phyloP scores from a whole-genome alignment of 306 rosid species.

The Citrullus amarus region DNA sequence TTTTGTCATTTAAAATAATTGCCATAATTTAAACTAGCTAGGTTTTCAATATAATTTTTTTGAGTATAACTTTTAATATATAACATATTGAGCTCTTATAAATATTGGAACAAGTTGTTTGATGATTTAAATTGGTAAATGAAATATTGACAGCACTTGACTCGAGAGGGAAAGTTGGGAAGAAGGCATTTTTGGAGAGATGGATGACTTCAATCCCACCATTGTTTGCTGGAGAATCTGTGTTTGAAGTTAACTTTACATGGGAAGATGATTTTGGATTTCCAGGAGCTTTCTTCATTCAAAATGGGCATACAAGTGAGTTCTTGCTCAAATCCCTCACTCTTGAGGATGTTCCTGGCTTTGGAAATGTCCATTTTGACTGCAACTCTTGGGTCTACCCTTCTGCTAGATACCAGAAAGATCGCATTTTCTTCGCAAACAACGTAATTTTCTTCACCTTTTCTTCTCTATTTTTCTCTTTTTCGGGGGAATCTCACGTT shows the following conservation, averaged over 20 bases:
- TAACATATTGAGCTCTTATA: too few relatives aligned
- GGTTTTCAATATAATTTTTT: too few relatives aligned
- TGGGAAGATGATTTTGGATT: conserved; percentile 48
- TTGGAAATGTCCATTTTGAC: conserved; percentile 43
- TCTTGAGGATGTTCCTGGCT: conserved; percentile 56
- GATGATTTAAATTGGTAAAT: neutral
- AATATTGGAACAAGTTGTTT: neutral
- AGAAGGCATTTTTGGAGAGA: conserved; percentile 38
- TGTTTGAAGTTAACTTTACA: conserved; percentile 40
- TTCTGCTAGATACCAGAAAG: conserved; percentile 30
- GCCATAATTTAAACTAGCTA: too few relatives aligned
- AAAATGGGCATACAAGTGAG: conserved; percentile 53
- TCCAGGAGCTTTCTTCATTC: conserved; percentile 60
- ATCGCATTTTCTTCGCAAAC: conserved; percentile 65
- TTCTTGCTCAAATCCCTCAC: conserved; percentile 51
- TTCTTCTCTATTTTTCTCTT: too few relatives aligned
- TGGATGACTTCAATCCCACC: conserved; percentile 43
- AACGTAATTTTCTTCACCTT: neutral
- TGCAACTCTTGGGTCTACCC: conserved; percentile 92
- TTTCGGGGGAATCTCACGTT: too few relatives aligned
- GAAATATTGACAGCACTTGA: conserved; percentile 22
- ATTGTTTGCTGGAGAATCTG: conserved; percentile 34
- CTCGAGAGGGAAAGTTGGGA: conserved; percentile 43
- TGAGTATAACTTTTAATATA: too few relatives aligned
- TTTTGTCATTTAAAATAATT: too few relatives aligned